Conservation (phyloP, 129 eudicot species). For the Dittrichia graveolens region DNA sequence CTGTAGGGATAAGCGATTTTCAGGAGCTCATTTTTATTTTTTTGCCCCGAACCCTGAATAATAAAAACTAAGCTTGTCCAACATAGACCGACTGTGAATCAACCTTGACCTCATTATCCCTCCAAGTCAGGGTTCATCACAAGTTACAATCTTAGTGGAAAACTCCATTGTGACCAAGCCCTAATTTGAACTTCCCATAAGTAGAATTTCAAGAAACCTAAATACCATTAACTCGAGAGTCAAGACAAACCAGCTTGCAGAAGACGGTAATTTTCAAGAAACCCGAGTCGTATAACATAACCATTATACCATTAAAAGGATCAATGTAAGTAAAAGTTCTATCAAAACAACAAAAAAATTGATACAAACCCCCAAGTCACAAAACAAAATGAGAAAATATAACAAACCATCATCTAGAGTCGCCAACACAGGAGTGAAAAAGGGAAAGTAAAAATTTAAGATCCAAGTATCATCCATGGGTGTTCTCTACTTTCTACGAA, state of each 20-base stretch:
- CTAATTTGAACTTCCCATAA: too few species aligned
- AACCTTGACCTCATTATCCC: too few species aligned
- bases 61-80: too few species aligned
- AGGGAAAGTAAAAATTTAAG: slow-evolving; percentile 27
- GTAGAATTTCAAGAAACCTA: too few species aligned
- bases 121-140: too few species aligned
- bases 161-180: too few species aligned
- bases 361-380: slow-evolving; percentile 32
- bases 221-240: too few species aligned
- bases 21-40: too few species aligned
- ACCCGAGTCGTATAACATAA: background rate
- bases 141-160: too few species aligned
- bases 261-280: background rate
- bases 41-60: too few species aligned
- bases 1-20: too few species aligned
- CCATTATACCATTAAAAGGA: background rate
- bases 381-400: background rate
- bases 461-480: slow-evolving; percentile 26
- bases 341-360: slow-evolving; percentile 2
- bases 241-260: background rate
- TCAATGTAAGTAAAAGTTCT: background rate
- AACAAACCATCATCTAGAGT: slow-evolving; percentile 14
- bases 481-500: slow-evolving; percentile 40
- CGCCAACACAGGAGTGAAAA: slow-evolving; percentile 7
- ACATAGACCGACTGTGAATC: too few species aligned